Percentiles rank a stretch among this genome's conserved stretches.
phyloP scores from a whole-genome alignment of 306 rosid genomes.

The Prunus davidiana region DNA sequence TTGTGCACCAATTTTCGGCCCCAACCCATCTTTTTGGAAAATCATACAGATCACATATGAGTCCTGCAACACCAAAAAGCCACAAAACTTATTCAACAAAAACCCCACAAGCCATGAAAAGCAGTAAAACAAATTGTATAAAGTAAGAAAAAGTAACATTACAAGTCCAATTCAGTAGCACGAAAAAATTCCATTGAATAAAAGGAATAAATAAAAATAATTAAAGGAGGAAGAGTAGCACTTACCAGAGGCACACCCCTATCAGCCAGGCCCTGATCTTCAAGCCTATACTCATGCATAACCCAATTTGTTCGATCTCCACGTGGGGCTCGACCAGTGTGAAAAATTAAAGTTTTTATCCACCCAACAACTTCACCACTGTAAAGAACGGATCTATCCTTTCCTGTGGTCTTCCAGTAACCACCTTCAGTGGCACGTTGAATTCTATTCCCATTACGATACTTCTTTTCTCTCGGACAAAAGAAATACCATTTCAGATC shows the following conservation, averaged over 20 bases:
- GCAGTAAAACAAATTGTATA: neutral
- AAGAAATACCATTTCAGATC: constrained; percentile 79
- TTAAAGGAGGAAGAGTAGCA: neutral
- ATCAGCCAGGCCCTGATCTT: constrained; percentile 31
- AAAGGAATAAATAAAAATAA: neutral
- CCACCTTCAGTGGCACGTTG: constrained; percentile 60
- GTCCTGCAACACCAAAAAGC: constrained; percentile 40
- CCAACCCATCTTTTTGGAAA: constrained; percentile 62
- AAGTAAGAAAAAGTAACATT: neutral
- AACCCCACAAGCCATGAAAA: neutral
- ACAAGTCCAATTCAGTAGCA: neutral
- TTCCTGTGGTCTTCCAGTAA: constrained; percentile 78
- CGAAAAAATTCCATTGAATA: neutral
- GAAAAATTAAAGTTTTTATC: constrained; percentile 67
- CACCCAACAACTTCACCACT: constrained; percentile 47
- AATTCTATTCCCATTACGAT: constrained; percentile 51
- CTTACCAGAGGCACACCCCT: constrained; percentile 51
- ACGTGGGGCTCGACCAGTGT: constrained; percentile 45
- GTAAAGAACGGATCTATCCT: constrained; percentile 38
- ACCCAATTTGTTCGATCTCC: constrained; percentile 87
- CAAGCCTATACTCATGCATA: constrained; percentile 76
- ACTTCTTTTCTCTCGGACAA: constrained; percentile 54
- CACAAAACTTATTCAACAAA: constrained; percentile 8
- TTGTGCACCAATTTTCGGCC: constrained; percentile 67
- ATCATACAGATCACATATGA: constrained; percentile 62